Conservation (phyloP, 208 protist genomes). For the Leishmania lainsoni region DNA sequence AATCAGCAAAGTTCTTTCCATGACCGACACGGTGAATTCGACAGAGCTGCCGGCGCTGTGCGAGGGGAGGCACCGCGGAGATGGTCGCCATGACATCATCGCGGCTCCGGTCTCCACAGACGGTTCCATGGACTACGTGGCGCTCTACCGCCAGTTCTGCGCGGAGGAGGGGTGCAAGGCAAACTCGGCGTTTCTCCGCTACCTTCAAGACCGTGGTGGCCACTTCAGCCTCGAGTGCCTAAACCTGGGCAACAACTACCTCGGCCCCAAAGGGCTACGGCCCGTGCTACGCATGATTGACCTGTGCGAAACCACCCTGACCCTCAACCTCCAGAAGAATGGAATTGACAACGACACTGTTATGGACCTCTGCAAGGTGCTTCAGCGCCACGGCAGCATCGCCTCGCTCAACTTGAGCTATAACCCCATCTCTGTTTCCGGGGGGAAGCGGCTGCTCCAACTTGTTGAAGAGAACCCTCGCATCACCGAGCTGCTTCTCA, state of each 20-base stretch:
- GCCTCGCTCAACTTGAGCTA: constrained; percentile 63
- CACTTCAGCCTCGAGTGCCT: constrained; percentile 47
- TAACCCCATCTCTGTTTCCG: constrained; percentile 83
- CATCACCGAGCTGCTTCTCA: constrained; percentile 73
- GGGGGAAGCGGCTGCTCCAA: constrained; percentile 72
- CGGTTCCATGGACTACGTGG: constrained; percentile 39
- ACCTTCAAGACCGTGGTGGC: constrained; percentile 45
- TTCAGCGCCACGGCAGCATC: constrained; percentile 73
- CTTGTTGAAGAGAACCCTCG: constrained; percentile 74
- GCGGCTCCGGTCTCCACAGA: constrained; percentile 3
- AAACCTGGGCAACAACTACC: constrained; percentile 78
- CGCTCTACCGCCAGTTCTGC: constrained; percentile 80
- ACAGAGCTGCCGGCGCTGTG: constrained; percentile 3
- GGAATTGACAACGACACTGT: constrained; percentile 85
- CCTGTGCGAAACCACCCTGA: constrained; percentile 73
- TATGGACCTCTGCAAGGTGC: constrained; percentile 56
- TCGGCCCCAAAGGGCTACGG: constrained; percentile 84
- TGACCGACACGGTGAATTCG: constrained; percentile 1
- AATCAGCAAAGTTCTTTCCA: background rate
- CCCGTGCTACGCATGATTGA: constrained; percentile 86
- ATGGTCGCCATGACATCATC: background rate
- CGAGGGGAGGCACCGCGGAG: background rate
- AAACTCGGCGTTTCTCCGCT: constrained; percentile 81
- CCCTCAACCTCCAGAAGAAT: constrained; percentile 82
- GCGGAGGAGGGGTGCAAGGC: constrained; percentile 71